Evolutionary conservation across 108 stramenopile genomes (phyloP).

Genomic region (Cyclotella cryptica): DNA sequence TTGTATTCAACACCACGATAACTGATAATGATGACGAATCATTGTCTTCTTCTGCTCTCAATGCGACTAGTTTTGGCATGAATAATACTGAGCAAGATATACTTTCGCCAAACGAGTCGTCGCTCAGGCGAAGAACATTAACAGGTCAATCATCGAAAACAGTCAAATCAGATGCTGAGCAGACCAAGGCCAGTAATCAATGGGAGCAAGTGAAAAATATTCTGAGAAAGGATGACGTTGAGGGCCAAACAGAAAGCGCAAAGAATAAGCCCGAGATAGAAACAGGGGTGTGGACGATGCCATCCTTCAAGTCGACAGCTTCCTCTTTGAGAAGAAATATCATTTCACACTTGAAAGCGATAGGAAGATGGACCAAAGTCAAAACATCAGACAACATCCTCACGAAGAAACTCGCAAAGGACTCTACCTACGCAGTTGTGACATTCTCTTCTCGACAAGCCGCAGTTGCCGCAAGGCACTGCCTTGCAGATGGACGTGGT

Average conservation of each 20-base stretch:
- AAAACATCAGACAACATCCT: constrained; percentile 34
- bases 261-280: constrained; percentile 35
- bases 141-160: constrained; percentile 38
- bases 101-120: constrained; percentile 10
- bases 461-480: constrained; percentile 85
- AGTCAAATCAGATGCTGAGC: constrained; percentile 22
- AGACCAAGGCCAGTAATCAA: constrained; percentile 35
- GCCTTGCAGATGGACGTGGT: constrained; percentile 84
- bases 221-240: constrained; percentile 25
- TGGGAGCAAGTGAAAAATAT: constrained; percentile 56
- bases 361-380: constrained; percentile 46
- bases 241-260: constrained; percentile 11
- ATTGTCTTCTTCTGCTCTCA: constrained; percentile 1
- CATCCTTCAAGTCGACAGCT: constrained; percentile 27
- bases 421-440: constrained; percentile 88
- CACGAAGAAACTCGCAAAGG: constrained; percentile 55
- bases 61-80: background rate
- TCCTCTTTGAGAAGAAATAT: constrained; percentile 16
- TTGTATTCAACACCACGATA: constrained; percentile 34
- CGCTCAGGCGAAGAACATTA: constrained; percentile 43
- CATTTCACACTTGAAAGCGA: constrained; percentile 26
- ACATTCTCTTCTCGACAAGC: constrained; percentile 91
- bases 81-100: background rate
- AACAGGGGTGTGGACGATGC: constrained; percentile 52
- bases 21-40: constrained; percentile 26